Percentiles rank a stretch among this genome's conserved stretches.
Evolutionary conservation across 2,329 filamentous ascomycete genomes (phyloP).

Genomic region (Colletotrichum sp.): DNA sequence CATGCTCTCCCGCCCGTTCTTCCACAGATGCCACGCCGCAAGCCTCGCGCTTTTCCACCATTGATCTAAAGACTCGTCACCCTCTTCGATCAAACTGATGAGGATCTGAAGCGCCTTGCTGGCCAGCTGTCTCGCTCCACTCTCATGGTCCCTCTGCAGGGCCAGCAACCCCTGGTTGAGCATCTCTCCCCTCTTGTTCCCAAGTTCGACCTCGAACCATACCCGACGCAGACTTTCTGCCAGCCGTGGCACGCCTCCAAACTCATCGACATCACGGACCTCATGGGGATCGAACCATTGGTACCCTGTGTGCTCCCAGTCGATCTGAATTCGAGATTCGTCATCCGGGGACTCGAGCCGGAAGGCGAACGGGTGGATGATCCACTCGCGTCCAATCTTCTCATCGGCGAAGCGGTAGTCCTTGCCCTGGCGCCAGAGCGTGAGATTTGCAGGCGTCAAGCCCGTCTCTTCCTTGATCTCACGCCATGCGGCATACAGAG

Average conservation of each 20-base stretch:
- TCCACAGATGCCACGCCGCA: slow-evolving; percentile 68
- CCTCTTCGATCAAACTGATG: slow-evolving; percentile 43
- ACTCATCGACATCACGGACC: slow-evolving; percentile 49
- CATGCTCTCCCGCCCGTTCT: slow-evolving; percentile 72
- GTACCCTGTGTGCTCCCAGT: slow-evolving; percentile 68
- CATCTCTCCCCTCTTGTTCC: slow-evolving; percentile 45
- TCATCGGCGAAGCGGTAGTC: slow-evolving; percentile 62
- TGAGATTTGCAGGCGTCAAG: slow-evolving; percentile 50
- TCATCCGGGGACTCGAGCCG: slow-evolving; percentile 46
- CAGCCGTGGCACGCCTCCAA: slow-evolving; percentile 62
- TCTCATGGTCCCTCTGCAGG: slow-evolving; percentile 62
- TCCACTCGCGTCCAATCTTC: slow-evolving; percentile 62
- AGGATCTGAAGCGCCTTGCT: slow-evolving; percentile 56
- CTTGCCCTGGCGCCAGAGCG: slow-evolving; percentile 61
- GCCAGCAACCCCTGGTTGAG: slow-evolving; percentile 51
- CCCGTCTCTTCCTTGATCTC: slow-evolving; percentile 68
- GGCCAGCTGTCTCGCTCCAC: slow-evolving; percentile 65
- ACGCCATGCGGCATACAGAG: slow-evolving; percentile 63
- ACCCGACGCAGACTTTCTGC: slow-evolving; percentile 63
- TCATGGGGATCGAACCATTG: slow-evolving; percentile 60
- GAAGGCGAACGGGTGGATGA: slow-evolving; percentile 67
- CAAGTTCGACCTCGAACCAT: slow-evolving; percentile 61
- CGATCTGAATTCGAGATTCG: slow-evolving; percentile 54
- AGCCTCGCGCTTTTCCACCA: slow-evolving; percentile 64
- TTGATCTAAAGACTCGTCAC: slow-evolving; percentile 28